Conservation (phyloP, 371 early-diverging fungal genomes). For the Globomyces sp. region DNA sequence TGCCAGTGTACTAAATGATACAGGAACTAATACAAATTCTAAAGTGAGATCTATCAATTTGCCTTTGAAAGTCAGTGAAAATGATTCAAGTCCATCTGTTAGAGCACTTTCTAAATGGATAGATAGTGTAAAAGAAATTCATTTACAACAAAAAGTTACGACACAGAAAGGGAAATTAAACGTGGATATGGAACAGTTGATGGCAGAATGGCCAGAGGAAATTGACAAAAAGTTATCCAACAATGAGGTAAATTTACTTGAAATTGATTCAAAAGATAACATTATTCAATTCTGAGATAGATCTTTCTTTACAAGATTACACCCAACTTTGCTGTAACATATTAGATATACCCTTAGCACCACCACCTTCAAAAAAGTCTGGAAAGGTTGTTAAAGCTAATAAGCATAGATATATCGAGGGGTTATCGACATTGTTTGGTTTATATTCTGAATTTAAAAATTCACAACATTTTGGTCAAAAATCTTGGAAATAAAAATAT, state of each 20-base stretch:
- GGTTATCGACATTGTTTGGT: slow-evolving; percentile 33
- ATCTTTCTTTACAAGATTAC: slow-evolving; percentile 30
- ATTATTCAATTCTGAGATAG: slow-evolving; percentile 31
- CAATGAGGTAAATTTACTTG: slow-evolving; percentile 8
- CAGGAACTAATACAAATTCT: slow-evolving; percentile 4
- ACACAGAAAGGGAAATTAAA: background rate
- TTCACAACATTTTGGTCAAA: slow-evolving; percentile 37
- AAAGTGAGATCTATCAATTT: slow-evolving; percentile 31
- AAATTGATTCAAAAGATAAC: slow-evolving; percentile 14
- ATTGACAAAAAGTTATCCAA: slow-evolving; percentile 25
- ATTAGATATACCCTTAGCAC: slow-evolving; percentile 39
- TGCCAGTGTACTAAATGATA: slow-evolving; percentile 11
- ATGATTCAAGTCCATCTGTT: background rate
- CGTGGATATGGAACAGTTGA: slow-evolving; percentile 36
- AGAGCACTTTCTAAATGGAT: slow-evolving; percentile 39
- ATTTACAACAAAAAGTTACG: slow-evolving; percentile 21
- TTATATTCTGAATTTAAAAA: slow-evolving; percentile 39
- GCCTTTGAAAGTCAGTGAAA: slow-evolving; percentile 10
- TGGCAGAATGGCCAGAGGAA: slow-evolving; percentile 42
- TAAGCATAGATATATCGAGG: slow-evolving; percentile 30
- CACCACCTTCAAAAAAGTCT: no score
- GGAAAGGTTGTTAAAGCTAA: slow-evolving; percentile 1
- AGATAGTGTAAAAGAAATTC: slow-evolving; percentile 46
- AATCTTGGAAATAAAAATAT: slow-evolving; percentile 2
- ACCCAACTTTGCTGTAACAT: slow-evolving; percentile 27